These are phyloP conservation scores for Pseudogymnoascus sp. DNA, from an alignment of 2,329 filamentous ascomycete species.

Conservation along the genomic window DNA sequence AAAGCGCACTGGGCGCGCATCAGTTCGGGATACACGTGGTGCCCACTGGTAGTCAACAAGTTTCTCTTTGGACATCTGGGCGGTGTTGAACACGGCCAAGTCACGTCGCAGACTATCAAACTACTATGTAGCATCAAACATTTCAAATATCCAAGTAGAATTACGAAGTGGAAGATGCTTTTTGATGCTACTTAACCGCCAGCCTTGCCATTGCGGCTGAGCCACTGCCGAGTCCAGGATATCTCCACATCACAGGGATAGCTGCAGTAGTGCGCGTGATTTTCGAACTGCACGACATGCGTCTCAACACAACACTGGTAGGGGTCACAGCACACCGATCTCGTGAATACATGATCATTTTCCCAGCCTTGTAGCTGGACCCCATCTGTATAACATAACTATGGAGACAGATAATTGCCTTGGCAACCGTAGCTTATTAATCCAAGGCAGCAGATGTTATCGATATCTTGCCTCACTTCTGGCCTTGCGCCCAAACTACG, in stretches of 20 bases:
- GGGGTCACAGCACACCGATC: neutral
- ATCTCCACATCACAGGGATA: conserved; percentile 6
- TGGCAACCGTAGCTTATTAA: neutral
- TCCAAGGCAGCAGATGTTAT: neutral
- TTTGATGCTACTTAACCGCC: neutral
- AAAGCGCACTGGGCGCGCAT: conserved; percentile 5
- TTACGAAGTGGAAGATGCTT: neutral
- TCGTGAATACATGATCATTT: neutral
- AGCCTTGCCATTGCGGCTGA: neutral
- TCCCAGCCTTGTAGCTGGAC: neutral
- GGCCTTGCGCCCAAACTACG: neutral
- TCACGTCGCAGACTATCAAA: neutral
- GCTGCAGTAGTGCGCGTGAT: neutral
- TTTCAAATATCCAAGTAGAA: neutral
- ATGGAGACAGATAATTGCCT: neutral
- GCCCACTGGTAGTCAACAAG: neutral
- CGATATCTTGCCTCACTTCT: neutral
- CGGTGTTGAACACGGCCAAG: neutral
- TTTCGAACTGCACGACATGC: neutral
- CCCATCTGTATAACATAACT: neutral
- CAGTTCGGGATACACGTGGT: neutral
- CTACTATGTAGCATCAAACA: neutral
- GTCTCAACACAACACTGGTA: neutral
- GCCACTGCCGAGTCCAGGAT: conserved; percentile 3
- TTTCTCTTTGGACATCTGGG: neutral